These are phyloP conservation scores for Fallopia convolvulus DNA, from an alignment of 148 eudicot genomes.

Conservation along the genomic window DNA sequence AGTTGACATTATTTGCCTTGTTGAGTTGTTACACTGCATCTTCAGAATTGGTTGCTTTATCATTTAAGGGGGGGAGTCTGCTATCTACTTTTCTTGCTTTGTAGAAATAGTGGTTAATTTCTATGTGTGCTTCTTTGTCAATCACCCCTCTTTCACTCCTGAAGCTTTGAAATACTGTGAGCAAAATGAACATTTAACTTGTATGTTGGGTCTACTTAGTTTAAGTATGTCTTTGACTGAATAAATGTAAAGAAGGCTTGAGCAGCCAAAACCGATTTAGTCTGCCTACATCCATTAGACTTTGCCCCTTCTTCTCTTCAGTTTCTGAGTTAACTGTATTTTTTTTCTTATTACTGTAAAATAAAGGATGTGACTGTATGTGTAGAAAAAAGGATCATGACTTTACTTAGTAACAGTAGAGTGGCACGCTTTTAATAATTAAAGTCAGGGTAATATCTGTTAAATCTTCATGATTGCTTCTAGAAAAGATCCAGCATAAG, in stretches of 20 bases:
- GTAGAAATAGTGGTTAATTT: background rate
- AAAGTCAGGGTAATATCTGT: background rate
- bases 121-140: background rate
- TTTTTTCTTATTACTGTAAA: background rate
- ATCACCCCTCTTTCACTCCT: background rate
- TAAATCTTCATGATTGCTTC: background rate
- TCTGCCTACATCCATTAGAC: background rate
- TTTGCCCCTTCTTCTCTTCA: background rate
- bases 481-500: conserved; percentile 8
- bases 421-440: background rate
- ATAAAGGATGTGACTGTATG: background rate
- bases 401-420: background rate
- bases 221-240: background rate
- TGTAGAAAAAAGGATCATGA: background rate
- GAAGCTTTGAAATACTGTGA: background rate
- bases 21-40: background rate
- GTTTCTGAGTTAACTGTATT: background rate
- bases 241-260: background rate
- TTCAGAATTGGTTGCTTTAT: background rate
- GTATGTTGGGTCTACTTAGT: background rate
- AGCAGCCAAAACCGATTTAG: background rate
- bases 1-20: background rate
- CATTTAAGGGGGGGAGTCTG: background rate
- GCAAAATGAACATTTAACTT: background rate
- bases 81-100: background rate